These are phyloP conservation scores for Colletotrichum sp. DNA, from an alignment of 2,329 filamentous ascomycete species.

Conservation along the genomic window DNA sequence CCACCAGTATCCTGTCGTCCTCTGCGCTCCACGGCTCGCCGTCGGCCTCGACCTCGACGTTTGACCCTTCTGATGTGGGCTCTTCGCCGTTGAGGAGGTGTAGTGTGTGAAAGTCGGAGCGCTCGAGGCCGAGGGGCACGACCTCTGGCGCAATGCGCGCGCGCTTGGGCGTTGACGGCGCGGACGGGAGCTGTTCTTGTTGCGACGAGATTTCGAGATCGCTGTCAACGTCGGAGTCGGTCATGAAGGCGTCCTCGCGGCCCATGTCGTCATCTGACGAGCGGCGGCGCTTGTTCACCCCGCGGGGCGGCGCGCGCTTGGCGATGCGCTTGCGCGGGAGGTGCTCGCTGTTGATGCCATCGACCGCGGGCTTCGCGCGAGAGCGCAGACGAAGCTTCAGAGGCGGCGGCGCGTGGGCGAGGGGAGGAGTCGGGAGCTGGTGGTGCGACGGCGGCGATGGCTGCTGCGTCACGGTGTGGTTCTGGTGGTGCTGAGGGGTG, in stretches of 20 bases:
- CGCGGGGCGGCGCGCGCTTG: constrained; percentile 55
- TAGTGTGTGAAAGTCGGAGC: constrained; percentile 62
- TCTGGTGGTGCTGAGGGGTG: constrained; percentile 33
- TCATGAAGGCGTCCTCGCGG: constrained; percentile 37
- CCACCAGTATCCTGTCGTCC: constrained; percentile 70
- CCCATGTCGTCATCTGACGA: constrained; percentile 50
- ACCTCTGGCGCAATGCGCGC: constrained; percentile 64
- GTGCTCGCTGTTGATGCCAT: constrained; percentile 32
- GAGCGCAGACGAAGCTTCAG: constrained; percentile 62
- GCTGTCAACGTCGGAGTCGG: constrained; percentile 35
- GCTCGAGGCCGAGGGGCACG: constrained; percentile 64
- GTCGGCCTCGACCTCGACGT: constrained; percentile 49
- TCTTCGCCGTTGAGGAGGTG: constrained; percentile 36
- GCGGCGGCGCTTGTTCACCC: constrained; percentile 60
- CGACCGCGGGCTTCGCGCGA: constrained; percentile 37
- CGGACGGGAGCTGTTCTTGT: constrained; percentile 25
- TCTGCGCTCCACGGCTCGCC: constrained; percentile 64
- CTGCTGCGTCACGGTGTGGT: constrained; percentile 38
- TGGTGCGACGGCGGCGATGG: constrained; percentile 38
- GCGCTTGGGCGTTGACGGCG: constrained; percentile 63
- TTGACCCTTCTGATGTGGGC: constrained; percentile 34
- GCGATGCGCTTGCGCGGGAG: constrained; percentile 52
- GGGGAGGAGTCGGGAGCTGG: constrained; percentile 61
- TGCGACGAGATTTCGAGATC: constrained; percentile 38
- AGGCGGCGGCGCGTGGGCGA: constrained; percentile 54